These are phyloP conservation scores for Globisporangium acanthophoron DNA, from an alignment of 352 stramenopile genomes.

Conservation along the genomic window DNA sequence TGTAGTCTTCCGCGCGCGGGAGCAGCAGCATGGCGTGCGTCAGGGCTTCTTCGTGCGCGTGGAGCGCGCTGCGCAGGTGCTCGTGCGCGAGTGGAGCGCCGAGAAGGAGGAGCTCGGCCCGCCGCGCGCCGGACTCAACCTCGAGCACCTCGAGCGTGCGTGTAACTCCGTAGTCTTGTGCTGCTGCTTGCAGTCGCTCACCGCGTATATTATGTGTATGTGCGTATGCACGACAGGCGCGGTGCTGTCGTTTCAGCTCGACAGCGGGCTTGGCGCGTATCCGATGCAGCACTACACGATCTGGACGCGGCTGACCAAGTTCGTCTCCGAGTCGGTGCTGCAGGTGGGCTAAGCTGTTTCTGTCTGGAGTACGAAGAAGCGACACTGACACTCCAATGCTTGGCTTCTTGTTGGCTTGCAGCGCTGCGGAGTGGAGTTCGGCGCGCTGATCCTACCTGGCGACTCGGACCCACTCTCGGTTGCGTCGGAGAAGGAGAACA, in stretches of 20 bases:
- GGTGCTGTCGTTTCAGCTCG: constrained; percentile 73
- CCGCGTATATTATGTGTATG: neutral
- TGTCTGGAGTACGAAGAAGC: neutral
- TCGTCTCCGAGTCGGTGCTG: constrained; percentile 57
- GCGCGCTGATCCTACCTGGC: constrained; percentile 58
- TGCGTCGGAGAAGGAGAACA: constrained; percentile 9
- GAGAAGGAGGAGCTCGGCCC: constrained; percentile 71
- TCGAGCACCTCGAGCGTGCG: constrained; percentile 69
- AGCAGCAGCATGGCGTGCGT: constrained; percentile 76
- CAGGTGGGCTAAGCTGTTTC: constrained; percentile 23
- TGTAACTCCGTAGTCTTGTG: neutral
- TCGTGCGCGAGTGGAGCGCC: constrained; percentile 72
- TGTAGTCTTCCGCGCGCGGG: constrained; percentile 69
- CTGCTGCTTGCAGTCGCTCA: neutral
- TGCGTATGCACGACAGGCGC: constrained; percentile 25
- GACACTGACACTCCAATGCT: neutral
- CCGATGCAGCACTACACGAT: constrained; percentile 69
- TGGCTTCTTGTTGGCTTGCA: constrained; percentile 13
- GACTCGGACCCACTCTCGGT: constrained; percentile 42
- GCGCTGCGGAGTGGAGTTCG: constrained; percentile 63
- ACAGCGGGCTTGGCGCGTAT: constrained; percentile 73
- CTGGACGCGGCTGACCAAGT: constrained; percentile 66
- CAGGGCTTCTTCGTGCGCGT: constrained; percentile 81
- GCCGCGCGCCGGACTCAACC: constrained; percentile 46
- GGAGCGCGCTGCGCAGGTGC: constrained; percentile 47